These are phyloP conservation scores for Cladobotryum protrusum DNA, from an alignment of 2,329 filamentous ascomycete genomes.

Conservation along the genomic window DNA sequence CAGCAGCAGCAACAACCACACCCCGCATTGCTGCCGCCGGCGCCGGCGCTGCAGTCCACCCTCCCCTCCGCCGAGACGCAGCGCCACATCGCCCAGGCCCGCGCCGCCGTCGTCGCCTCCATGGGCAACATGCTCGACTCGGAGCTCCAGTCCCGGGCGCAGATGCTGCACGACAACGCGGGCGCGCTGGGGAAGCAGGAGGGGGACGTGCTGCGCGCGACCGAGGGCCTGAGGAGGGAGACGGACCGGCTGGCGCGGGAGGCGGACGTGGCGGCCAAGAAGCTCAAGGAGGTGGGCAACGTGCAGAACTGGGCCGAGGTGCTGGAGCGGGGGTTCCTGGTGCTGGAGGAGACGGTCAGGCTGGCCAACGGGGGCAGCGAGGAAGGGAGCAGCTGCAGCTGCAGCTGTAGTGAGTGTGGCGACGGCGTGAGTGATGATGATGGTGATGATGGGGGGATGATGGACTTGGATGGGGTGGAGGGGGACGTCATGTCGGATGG, in stretches of 20 bases:
- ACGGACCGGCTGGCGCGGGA: constrained; percentile 59
- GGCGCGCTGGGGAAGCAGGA: constrained; percentile 61
- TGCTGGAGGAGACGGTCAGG: constrained; percentile 58
- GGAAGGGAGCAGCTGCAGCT: constrained; percentile 18
- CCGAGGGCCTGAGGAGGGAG: constrained; percentile 54
- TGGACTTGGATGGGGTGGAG: constrained; percentile 9
- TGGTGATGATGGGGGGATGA: constrained; percentile 9
- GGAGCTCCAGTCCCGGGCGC: constrained; percentile 61
- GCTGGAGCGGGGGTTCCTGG: constrained; percentile 60
- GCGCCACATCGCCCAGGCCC: constrained; percentile 49
- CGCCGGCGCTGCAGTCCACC: constrained; percentile 26
- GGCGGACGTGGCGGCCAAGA: constrained; percentile 54
- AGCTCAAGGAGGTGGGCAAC: constrained; percentile 72
- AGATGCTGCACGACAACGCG: constrained; percentile 63
- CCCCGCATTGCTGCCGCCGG: neutral
- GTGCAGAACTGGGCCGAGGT: constrained; percentile 86
- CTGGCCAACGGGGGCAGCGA: constrained; percentile 38
- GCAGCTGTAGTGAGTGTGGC: constrained; percentile 35
- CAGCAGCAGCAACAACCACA: neutral
- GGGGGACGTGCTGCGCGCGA: constrained; percentile 55
- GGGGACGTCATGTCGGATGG: constrained; percentile 15
- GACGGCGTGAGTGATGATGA: constrained; percentile 19
- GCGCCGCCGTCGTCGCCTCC: constrained; percentile 52
- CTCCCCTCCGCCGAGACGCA: constrained; percentile 38
- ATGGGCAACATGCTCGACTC: constrained; percentile 65